Conservation (phyloP, 306 rosid species). For the Glycine tomentella region DNA sequence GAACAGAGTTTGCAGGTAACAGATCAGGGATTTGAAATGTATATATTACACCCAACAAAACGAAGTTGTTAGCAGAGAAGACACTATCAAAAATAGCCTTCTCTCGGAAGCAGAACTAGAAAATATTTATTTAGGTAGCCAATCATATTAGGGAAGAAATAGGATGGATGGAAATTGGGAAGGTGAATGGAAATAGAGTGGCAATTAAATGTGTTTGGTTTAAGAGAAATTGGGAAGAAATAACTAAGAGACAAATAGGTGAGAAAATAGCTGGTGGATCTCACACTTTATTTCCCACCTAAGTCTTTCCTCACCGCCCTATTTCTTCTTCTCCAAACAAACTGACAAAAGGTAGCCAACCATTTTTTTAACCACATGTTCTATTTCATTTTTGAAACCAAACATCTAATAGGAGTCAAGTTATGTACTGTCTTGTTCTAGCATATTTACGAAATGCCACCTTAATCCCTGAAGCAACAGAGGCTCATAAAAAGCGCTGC, state of each 20-base stretch:
- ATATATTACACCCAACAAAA: background rate
- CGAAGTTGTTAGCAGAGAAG: background rate
- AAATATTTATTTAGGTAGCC: background rate
- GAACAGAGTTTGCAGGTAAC: background rate
- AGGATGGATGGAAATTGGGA: no score
- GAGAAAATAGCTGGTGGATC: no score
- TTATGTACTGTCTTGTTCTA: background rate
- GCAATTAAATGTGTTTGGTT: no score
- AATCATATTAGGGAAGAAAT: background rate
- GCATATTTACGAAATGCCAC: background rate
- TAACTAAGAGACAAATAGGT: no score
- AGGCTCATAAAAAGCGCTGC: background rate
- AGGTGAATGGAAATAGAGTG: no score
- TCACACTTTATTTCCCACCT: no score
- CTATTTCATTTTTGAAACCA: background rate
- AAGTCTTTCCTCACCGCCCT: no score
- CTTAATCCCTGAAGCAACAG: background rate
- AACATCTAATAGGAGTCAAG: background rate
- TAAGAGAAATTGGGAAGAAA: no score
- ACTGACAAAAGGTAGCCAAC: background rate
- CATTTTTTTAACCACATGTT: background rate
- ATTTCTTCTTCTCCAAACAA: no score
- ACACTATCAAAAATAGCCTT: background rate
- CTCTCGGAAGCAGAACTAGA: background rate
- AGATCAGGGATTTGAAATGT: background rate